phyloP scores from a whole-genome alignment of 2,329 filamentous ascomycete genomes.

The Juglanconis juglandina region DNA sequence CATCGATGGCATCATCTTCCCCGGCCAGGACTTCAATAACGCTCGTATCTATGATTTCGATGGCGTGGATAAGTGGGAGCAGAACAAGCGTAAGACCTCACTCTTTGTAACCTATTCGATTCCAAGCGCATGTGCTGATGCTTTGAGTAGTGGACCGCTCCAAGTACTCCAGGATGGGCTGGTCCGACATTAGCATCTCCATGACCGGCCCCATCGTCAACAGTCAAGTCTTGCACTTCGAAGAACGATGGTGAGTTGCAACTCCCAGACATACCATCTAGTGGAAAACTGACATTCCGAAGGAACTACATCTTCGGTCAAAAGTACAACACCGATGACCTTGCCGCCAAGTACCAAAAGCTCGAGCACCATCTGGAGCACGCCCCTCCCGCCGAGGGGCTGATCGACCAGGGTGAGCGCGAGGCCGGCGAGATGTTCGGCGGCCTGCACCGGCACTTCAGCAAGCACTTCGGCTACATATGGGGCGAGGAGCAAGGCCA shows the following conservation, averaged over 20 bases:
- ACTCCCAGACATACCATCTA: too few relatives aligned
- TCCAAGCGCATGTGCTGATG: not conserved
- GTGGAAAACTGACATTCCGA: slow-evolving; percentile 12
- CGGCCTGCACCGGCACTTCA: slow-evolving; percentile 32
- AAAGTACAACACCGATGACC: slow-evolving; percentile 63
- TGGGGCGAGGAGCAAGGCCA: slow-evolving; percentile 24
- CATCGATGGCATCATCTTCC: slow-evolving; percentile 73
- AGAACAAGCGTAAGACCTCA: slow-evolving; percentile 64
- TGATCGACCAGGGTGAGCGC: slow-evolving; percentile 22
- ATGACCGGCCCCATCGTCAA: slow-evolving; percentile 71
- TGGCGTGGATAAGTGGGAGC: slow-evolving; percentile 72
- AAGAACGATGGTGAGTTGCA: slow-evolving; percentile 65
- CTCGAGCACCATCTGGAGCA: slow-evolving; percentile 22
- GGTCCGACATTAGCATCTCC: slow-evolving; percentile 82
- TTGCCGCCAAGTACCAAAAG: slow-evolving; percentile 46
- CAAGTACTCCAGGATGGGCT: slow-evolving; percentile 81
- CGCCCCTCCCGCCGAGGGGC: slow-evolving; percentile 21
- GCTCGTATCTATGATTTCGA: slow-evolving; percentile 79
- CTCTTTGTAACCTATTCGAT: not conserved
- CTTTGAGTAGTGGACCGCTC: slow-evolving; percentile 65
- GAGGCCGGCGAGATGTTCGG: slow-evolving; percentile 24
- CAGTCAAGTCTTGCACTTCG: slow-evolving; percentile 74
- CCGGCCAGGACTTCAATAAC: slow-evolving; percentile 92
- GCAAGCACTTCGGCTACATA: slow-evolving; percentile 35
- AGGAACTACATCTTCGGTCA: slow-evolving; percentile 81